A percentile compares a stretch with the other conserved stretches of the same genome.
Conservation (phyloP, 805 yeast species). For the Wickerhamomyces bovis region DNA sequence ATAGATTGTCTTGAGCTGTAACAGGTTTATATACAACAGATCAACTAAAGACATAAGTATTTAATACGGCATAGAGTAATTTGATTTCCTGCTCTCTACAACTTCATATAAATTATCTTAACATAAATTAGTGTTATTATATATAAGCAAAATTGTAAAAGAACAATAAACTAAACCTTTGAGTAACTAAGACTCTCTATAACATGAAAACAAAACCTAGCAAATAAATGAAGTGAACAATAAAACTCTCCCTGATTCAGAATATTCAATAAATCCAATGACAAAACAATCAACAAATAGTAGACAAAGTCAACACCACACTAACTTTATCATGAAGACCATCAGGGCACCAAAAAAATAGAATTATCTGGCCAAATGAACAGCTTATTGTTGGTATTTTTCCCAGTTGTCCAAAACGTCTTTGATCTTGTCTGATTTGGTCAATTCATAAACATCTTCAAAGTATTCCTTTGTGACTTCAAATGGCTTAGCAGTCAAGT, state of each 20-base stretch:
- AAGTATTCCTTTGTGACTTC: constrained; percentile 94
- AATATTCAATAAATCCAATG: background rate
- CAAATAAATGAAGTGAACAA: background rate
- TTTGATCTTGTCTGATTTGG: constrained; percentile 88
- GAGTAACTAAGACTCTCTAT: background rate
- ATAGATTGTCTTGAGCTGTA: constrained; percentile 17
- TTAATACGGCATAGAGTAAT: too few species aligned
- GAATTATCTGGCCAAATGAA: background rate
- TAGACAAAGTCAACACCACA: constrained; percentile 21
- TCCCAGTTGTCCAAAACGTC: constrained; percentile 94
- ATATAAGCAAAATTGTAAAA: background rate
- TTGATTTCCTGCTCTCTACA: too few species aligned
- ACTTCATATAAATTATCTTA: constrained; percentile 1
- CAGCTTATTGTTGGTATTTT: constrained; percentile 43
- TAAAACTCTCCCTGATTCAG: background rate
- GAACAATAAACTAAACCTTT: background rate
- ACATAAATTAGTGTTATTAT: background rate
- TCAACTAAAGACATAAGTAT: too few species aligned
- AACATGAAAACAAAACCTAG: background rate
- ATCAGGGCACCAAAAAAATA: background rate
- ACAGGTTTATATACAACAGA: too few species aligned
- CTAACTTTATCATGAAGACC: constrained; percentile 7
- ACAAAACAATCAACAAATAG: background rate
- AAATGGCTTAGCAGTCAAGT: constrained; percentile 97
- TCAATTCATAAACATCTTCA: constrained; percentile 89